Percentiles rank a stretch among this genome's conserved stretches.
phyloP scores from a whole-genome alignment of 2,329 filamentous ascomycete genomes.

The Trichophyton benhamiae region DNA sequence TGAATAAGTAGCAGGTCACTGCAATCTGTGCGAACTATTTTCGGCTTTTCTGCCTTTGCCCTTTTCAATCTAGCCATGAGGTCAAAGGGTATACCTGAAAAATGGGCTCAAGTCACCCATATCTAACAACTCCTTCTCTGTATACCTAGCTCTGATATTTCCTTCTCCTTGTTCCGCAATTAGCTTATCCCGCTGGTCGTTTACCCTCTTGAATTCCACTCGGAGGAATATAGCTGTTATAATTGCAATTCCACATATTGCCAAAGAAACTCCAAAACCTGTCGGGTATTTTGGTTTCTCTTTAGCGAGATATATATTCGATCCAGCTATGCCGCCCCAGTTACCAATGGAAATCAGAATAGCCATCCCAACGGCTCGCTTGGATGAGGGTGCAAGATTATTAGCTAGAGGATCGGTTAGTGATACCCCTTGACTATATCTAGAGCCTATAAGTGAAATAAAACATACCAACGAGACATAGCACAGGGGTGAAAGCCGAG shows the following conservation, averaged over 20 bases:
- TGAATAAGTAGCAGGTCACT: background rate
- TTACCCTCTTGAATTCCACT: constrained; percentile 22
- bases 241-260: constrained; percentile 18
- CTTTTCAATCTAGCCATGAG: background rate
- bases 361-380: constrained; percentile 33
- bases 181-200: constrained; percentile 23
- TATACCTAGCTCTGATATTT: constrained; percentile 24
- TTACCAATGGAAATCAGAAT: constrained; percentile 33
- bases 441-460: background rate
- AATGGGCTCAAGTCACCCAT: constrained; percentile 21
- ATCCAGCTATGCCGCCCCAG: constrained; percentile 27
- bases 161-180: constrained; percentile 20
- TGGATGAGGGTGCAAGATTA: constrained; percentile 29
- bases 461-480: constrained; percentile 8
- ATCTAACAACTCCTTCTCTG: constrained; percentile 24
- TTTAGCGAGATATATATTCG: constrained; percentile 21
- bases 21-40: background rate
- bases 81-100: constrained; percentile 24
- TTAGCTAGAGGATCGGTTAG: constrained; percentile 4
- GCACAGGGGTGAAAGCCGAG: constrained; percentile 11
- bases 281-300: constrained; percentile 25
- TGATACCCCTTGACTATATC: background rate
- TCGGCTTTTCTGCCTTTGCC: background rate
- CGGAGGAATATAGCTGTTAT: constrained; percentile 18
- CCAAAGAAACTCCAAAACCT: constrained; percentile 24